Evolutionary conservation across 352 stramenopile genomes (phyloP).

Genomic region (Pythium aphanidermatum): DNA sequence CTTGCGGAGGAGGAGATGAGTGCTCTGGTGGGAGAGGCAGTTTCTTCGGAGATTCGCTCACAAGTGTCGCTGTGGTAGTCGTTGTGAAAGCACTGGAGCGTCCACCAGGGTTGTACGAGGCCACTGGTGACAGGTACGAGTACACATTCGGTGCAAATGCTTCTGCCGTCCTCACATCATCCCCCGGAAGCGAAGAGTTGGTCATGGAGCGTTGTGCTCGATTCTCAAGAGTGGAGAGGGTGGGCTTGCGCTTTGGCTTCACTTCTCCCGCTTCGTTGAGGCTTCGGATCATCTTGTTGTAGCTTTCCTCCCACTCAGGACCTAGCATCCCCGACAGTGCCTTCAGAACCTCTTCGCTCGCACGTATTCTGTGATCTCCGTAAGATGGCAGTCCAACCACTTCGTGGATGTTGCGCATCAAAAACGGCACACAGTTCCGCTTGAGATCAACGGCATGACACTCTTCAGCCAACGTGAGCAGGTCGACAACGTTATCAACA

Average conservation of each 20-base stretch:
- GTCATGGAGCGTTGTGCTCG: constrained; percentile 13
- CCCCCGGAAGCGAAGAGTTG: constrained; percentile 8
- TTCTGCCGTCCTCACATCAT: constrained; percentile 22
- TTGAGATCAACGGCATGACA: constrained; percentile 77
- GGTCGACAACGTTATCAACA: constrained; percentile 73
- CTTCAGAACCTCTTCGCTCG: constrained; percentile 81
- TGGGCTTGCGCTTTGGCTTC: constrained; percentile 20
- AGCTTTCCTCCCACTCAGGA: constrained; percentile 68
- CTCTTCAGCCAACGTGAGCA: constrained; percentile 71
- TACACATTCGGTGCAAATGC: constrained; percentile 26
- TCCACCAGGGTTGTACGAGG: constrained; percentile 23
- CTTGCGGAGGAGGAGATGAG: no score
- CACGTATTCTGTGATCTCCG: constrained; percentile 67
- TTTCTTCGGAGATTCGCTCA: no score
- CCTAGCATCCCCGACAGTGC: constrained; percentile 75
- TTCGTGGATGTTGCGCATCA: constrained; percentile 85
- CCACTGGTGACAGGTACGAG: constrained; percentile 45
- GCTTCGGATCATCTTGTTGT: constrained; percentile 56
- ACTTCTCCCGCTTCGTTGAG: constrained; percentile 28
- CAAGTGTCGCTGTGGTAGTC: constrained; percentile 12
- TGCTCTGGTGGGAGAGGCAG: no score
- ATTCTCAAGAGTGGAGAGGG: constrained; percentile 1
- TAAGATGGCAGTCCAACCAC: constrained; percentile 73
- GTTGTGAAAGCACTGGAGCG: constrained; percentile 17
- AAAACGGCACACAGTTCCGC: constrained; percentile 80